phyloP scores from a whole-genome alignment of 176 grass and related monocot genomes.

The Avena eriantha region DNA sequence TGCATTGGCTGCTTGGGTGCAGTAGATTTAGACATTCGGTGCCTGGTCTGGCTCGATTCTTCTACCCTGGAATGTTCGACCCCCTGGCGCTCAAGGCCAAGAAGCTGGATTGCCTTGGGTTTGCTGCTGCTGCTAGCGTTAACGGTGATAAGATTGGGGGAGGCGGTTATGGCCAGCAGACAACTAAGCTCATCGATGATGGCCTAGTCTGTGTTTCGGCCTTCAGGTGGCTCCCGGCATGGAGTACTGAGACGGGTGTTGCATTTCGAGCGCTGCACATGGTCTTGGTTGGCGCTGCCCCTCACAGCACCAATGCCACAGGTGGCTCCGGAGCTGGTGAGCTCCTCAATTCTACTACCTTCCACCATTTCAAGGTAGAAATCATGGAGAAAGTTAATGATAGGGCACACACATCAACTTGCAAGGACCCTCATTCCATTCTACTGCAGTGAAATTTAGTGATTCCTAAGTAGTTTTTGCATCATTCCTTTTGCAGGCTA shows the following conservation, averaged over 20 bases:
- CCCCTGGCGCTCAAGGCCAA: slow-evolving; percentile 85
- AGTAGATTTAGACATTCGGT: slow-evolving; percentile 42
- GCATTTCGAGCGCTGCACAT: slow-evolving; percentile 79
- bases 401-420: slow-evolving; percentile 31
- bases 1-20: slow-evolving; percentile 86
- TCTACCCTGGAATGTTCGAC: slow-evolving; percentile 78
- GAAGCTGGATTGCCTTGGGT: slow-evolving; percentile 75
- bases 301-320: slow-evolving; percentile 54
- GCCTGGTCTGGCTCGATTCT: slow-evolving; percentile 31
- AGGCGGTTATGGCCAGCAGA: slow-evolving; percentile 5
- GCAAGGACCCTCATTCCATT: slow-evolving; percentile 19
- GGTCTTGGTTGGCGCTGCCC: slow-evolving; percentile 58
- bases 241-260: slow-evolving; percentile 83
- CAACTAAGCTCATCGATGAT: slow-evolving; percentile 61
- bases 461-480: slow-evolving; percentile 25
- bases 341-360: slow-evolving; percentile 79
- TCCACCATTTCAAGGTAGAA: slow-evolving; percentile 84
- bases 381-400: slow-evolving; percentile 28
- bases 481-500: slow-evolving; percentile 56
- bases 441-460: neutral
- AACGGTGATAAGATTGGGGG: slow-evolving; percentile 38
- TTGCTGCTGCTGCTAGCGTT: slow-evolving; percentile 49
- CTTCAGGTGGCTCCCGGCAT: slow-evolving; percentile 72
- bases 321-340: slow-evolving; percentile 46
- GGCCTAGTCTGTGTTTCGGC: slow-evolving; percentile 72